A percentile compares a stretch with the other conserved stretches of the same genome.
phyloP scores from a whole-genome alignment of 192 early-diverging fungal genomes.

The Phycomyces blakesleeanus region DNA sequence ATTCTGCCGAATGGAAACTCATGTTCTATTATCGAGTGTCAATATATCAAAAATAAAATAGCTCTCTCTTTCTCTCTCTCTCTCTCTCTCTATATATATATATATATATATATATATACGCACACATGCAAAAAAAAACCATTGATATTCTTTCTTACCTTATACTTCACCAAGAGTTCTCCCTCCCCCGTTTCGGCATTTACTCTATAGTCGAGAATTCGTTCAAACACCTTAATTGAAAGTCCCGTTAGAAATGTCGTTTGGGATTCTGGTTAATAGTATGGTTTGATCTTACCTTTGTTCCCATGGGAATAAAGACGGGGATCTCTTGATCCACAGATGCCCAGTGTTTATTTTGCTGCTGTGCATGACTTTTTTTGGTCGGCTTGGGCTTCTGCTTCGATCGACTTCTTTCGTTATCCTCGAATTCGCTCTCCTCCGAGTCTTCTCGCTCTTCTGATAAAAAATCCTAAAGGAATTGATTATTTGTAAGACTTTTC shows the following conservation, averaged over 20 bases:
- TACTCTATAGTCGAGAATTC: conserved; percentile 47
- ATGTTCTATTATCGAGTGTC: conserved; percentile 37
- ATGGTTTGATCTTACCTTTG: conserved; percentile 12
- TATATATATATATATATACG: no score
- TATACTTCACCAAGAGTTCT: conserved; percentile 77
- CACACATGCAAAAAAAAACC: background rate
- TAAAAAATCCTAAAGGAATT: conserved; percentile 13
- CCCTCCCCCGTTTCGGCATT: conserved; percentile 44
- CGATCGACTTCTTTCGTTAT: conserved; percentile 4
- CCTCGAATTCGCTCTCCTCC: conserved; percentile 31
- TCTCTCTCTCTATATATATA: no score
- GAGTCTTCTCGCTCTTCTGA: conserved; percentile 25
- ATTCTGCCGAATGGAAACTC: conserved; percentile 71
- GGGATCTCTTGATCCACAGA: conserved; percentile 36
- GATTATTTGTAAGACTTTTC: background rate
- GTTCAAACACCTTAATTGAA: conserved; percentile 41
- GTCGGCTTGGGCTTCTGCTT: conserved; percentile 13
- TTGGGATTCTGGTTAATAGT: background rate
- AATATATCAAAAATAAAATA: no score
- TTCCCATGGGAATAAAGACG: conserved; percentile 53
- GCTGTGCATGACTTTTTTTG: conserved; percentile 10
- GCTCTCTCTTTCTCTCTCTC: no score
- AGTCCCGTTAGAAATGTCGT: background rate
- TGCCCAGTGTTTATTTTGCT: background rate
- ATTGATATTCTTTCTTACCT: conserved; percentile 44